phyloP scores from a whole-genome alignment of 345 rosid genomes.

The Aurinia saxatilis region DNA sequence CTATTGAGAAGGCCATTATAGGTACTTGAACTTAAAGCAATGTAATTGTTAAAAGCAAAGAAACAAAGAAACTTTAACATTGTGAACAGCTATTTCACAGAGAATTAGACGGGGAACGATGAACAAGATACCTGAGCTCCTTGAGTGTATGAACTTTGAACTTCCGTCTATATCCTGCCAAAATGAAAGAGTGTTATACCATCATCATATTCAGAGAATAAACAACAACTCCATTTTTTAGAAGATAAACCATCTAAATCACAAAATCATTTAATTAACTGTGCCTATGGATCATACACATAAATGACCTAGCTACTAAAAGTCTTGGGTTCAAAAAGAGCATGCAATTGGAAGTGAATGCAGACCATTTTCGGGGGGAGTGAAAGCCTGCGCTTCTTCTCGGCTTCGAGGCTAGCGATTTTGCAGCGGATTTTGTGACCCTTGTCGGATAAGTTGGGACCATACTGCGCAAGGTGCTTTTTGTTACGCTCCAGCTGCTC shows the following conservation, averaged over 20 bases:
- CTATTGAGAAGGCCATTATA: neutral
- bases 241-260: neutral
- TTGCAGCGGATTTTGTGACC: conserved; percentile 39
- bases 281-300: neutral
- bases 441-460: conserved; percentile 32
- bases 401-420: conserved; percentile 37
- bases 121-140: conserved; percentile 20
- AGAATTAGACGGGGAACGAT: neutral
- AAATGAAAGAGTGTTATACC: neutral
- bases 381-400: conserved; percentile 39
- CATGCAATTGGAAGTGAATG: neutral
- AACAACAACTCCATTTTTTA: neutral
- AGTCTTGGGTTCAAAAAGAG: neutral
- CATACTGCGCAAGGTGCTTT: neutral
- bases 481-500: conserved; percentile 26
- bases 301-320: neutral
- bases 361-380: conserved; percentile 28
- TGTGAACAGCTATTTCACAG: neutral
- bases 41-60: neutral
- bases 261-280: neutral
- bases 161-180: conserved; percentile 43
- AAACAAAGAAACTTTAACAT: neutral
- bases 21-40: neutral
- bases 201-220: neutral
- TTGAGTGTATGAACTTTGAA: conserved; percentile 21